Conservation (phyloP, 805 yeast genomes). For the Suhomyces canberraensis region DNA sequence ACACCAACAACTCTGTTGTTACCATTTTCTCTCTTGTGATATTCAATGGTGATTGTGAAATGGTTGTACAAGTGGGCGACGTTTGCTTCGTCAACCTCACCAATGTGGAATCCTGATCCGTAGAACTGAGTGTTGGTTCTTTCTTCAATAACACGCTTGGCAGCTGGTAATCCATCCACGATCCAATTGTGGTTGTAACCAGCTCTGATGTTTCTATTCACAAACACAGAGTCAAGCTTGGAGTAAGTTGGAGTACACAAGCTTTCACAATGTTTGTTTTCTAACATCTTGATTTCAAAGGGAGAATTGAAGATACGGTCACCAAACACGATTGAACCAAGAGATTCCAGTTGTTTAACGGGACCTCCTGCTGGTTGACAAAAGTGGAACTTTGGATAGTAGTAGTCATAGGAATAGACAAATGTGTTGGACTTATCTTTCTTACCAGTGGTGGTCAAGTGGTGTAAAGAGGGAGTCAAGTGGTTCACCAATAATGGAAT, state of each 20-base stretch:
- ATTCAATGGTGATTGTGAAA: slow-evolving; percentile 73
- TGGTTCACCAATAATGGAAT: slow-evolving; percentile 86
- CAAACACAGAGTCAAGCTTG: slow-evolving; percentile 66
- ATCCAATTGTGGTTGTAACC: slow-evolving; percentile 91
- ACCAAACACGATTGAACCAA: slow-evolving; percentile 92
- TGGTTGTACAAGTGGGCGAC: slow-evolving; percentile 74
- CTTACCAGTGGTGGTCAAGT: slow-evolving; percentile 18
- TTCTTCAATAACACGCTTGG: slow-evolving; percentile 54
- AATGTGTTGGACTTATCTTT: slow-evolving; percentile 47
- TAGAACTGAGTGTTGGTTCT: slow-evolving; percentile 62
- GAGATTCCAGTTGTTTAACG: slow-evolving; percentile 75
- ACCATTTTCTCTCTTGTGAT: slow-evolving; percentile 68
- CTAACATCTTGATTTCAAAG: slow-evolving; percentile 72
- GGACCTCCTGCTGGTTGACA: slow-evolving; percentile 72
- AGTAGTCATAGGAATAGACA: slow-evolving; percentile 77
- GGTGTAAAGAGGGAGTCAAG: slow-evolving; percentile 71
- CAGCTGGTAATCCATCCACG: slow-evolving; percentile 93
- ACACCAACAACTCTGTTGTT: slow-evolving; percentile 89
- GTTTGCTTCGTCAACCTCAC: slow-evolving; percentile 57
- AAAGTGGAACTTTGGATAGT: slow-evolving; percentile 78
- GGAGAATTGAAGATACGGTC: slow-evolving; percentile 95
- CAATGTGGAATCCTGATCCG: slow-evolving; percentile 80
- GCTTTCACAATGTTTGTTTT: slow-evolving; percentile 62
- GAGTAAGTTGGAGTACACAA: slow-evolving; percentile 65
- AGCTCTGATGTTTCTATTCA: slow-evolving; percentile 73